Base-by-base conservation (phyloP, 2,329 filamentous ascomycete species). In the Fusarium sp. region DNA sequence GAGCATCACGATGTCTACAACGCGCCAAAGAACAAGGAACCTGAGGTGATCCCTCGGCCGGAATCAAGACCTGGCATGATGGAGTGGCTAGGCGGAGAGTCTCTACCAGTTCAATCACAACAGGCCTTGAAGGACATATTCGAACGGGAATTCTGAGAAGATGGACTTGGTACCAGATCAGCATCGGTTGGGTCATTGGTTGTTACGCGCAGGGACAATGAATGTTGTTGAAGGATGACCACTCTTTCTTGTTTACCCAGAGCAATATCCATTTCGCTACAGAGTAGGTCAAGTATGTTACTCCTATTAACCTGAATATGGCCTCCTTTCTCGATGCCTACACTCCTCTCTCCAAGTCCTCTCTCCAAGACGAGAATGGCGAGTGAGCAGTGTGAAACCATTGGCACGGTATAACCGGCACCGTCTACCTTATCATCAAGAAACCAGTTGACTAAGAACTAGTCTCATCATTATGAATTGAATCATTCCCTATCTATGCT, bases 101-200 rank as follows among this genome's bases (percentile, higher is more conserved):
- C 67, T 20, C 16, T 22, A 10, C 18, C 45, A 11, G 20, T 24
- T 24, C 67, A 62, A 20, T 68, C 65, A 7, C 64, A 58, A 6
- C 13, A 52, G 10, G 11, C 37, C 11, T 22, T 72, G 39, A 74
- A 68, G 22, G 60, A 48, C 18, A 4, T 72, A 20, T 72, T 68
- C 18, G 45, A 65, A 29, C 13, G 50, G 14, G 61, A 62, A 14
- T 33, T 54, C 45, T 35, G n/a, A 29, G 24, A 27, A 24, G 16
- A 18, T 33, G 48, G 8, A 33, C 9, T n/a, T 29, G 20, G 13
- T 48, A 13, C 16, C 20, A 27, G 59, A 35, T 50, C 14, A 29
- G 20, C 18, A 29, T 33, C 35, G 13, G 27, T 27, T 22, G 18
- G 8, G 27, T 31, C 33, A 29, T 37, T 5, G 14, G 31, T 20